Conservation (phyloP, 139 green algal genomes). For the Haematococcus lacustris region DNA sequence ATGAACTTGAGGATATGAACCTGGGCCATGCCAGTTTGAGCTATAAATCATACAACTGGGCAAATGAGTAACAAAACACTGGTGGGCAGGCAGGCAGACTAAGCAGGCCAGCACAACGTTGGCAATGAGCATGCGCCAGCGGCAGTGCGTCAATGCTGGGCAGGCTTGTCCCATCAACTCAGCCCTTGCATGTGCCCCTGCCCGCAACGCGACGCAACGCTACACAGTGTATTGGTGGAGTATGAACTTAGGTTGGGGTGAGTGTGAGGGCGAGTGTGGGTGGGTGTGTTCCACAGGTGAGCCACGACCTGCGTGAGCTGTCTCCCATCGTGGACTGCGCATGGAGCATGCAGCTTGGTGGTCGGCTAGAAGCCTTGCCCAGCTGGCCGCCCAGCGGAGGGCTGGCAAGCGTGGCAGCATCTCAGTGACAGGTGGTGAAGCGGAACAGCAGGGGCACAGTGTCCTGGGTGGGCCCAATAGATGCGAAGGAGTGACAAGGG, state of each 20-base stretch:
- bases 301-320: conserved; percentile 79
- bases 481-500: no score
- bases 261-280: conserved; percentile 18
- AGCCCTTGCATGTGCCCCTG: not conserved
- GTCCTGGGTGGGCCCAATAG: no score
- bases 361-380: conserved; percentile 24
- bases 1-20: not conserved
- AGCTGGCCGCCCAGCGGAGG: not conserved
- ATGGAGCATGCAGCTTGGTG: conserved; percentile 59
- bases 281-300: conserved; percentile 58
- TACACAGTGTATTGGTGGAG: not conserved
- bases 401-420: not conserved
- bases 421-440: not conserved
- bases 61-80: no score
- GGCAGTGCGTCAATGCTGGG: not conserved
- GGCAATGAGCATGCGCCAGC: not conserved
- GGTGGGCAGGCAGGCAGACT: not conserved
- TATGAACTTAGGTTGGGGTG: not conserved
- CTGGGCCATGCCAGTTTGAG: no score
- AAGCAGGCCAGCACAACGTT: not conserved
- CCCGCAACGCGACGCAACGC: not conserved
- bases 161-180: not conserved
- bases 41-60: not conserved
- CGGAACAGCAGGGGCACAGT: not conserved
- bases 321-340: conserved; percentile 62